Base-by-base conservation (phyloP, 1,139 yeast genomes). In the Nakaseomyces uthaithaninus region DNA sequence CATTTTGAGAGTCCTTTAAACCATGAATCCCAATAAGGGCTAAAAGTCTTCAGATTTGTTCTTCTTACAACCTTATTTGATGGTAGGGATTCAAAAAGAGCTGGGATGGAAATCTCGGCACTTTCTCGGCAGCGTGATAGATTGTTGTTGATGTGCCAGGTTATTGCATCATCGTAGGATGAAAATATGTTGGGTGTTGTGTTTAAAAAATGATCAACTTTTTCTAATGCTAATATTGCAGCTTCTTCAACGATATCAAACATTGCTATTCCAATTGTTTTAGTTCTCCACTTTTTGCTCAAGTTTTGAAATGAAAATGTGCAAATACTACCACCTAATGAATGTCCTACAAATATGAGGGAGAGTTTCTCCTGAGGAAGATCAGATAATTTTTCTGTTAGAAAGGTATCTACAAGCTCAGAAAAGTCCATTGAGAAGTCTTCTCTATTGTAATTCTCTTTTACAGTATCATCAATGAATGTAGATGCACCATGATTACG, bases 201-300 rank as follows among this genome's bases (percentile, higher is more conserved):
- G 3, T 64, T 57, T 6, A 91, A 66, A 47, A 84, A 83, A 17
- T 60, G 55, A 3, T 77, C 74, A 86, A 91, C 89, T 3, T 75
- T 68, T 4, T 61, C 54, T 5, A 91, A 64, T 0, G 95, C 77
- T 26, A 73, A 71, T 2, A 82, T 68, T 0, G 97, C 97, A 0
- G 91, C 81, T 46, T 89, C 97, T 56, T 91, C 98, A 3, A 91
- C 96, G 2, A 93, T 93, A 60, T 91, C 99, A 18, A 91, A 63
- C 67, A 89, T 76, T 0, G 75, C 73, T 4, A 91, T 62, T 0
- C 97, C 98, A 34, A 69, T 66, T 2, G 77, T 53, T 41, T 64
- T 49, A 42, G 53, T 45, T 6, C 26, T 58, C 46, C 52, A 48
- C 17, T 39, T 19, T 36, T 46, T 38, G 50, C 52, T 43, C 45